Evolutionary conservation across 2,329 filamentous ascomycete genomes (phyloP).

Genomic region (Fusarium luffae): DNA sequence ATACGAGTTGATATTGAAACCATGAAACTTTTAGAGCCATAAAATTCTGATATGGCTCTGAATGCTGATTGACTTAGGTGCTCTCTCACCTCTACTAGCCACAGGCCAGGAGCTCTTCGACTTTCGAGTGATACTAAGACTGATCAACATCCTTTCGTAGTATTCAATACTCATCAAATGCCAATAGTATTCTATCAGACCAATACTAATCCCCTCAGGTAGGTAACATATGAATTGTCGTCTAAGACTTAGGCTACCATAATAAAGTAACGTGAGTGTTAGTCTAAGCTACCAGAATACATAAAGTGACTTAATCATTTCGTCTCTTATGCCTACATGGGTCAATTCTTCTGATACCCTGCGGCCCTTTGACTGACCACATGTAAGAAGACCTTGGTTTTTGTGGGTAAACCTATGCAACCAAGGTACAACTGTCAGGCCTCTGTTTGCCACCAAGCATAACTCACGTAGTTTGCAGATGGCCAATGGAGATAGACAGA

Average conservation of each 20-base stretch:
- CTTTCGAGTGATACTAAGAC: background rate
- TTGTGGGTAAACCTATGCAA: too few relatives aligned
- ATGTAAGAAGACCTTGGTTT: background rate
- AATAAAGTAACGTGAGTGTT: background rate
- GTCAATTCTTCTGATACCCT: background rate
- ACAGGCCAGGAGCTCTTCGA: background rate
- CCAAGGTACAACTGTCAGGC: background rate
- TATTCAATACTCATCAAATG: background rate
- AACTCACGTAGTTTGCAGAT: background rate
- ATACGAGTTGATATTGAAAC: background rate
- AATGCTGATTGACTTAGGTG: fast-evolving
- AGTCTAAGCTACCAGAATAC: background rate
- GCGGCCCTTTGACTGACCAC: background rate
- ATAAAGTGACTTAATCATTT: background rate
- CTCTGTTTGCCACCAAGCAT: background rate
- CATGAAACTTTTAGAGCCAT: background rate
- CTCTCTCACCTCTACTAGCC: background rate
- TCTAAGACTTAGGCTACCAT: background rate
- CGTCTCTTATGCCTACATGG: background rate
- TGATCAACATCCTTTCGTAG: background rate
- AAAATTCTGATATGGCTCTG: background rate
- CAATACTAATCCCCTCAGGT: background rate
- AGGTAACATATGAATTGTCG: background rate
- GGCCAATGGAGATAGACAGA: background rate
- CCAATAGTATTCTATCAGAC: background rate